Conservation (phyloP, 306 rosid species). For the Chamaecrista fasciculata region DNA sequence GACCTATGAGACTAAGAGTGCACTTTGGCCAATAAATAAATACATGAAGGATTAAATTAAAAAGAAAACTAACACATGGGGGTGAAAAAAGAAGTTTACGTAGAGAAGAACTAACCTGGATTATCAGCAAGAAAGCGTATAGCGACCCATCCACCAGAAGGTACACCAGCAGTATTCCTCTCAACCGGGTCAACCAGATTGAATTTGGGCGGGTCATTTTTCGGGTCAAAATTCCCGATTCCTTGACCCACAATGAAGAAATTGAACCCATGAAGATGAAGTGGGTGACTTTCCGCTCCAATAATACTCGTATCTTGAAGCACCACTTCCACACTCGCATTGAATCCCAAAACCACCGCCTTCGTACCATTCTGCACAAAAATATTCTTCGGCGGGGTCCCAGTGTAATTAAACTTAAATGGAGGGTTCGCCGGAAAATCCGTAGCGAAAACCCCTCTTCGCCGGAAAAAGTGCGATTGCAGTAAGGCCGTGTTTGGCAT, state of each 20-base stretch:
- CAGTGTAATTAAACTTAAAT: slow-evolving; percentile 64
- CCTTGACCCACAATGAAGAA: slow-evolving; percentile 76
- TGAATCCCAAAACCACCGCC: slow-evolving; percentile 48
- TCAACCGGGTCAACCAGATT: slow-evolving; percentile 72
- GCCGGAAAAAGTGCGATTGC: slow-evolving; percentile 66
- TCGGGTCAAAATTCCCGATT: slow-evolving; percentile 60
- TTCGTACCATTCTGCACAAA: slow-evolving; percentile 55
- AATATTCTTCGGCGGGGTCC: slow-evolving; percentile 57
- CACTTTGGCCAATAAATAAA: too few relatives aligned
- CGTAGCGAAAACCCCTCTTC: slow-evolving; percentile 54
- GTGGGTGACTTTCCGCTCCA: slow-evolving; percentile 76
- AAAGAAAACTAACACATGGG: too few relatives aligned
- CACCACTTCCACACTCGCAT: slow-evolving; percentile 57
- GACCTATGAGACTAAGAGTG: too few relatives aligned
- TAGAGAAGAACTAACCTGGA: slow-evolving; percentile 50
- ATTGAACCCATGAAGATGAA: slow-evolving; percentile 78
- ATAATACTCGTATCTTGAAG: slow-evolving; percentile 70
- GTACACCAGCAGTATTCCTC: slow-evolving; percentile 67
- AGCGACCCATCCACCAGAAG: slow-evolving; percentile 79
- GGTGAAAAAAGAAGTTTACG: too few relatives aligned
- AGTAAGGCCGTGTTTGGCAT: slow-evolving; percentile 63
- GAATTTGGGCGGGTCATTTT: slow-evolving; percentile 53
- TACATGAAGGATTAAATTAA: background rate
- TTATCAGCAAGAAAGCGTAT: slow-evolving; percentile 63
- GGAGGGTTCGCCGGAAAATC: slow-evolving; percentile 69